Evolutionary conservation across 768 basidiomycete species (phyloP).

Genomic region (Trametes elegans): DNA sequence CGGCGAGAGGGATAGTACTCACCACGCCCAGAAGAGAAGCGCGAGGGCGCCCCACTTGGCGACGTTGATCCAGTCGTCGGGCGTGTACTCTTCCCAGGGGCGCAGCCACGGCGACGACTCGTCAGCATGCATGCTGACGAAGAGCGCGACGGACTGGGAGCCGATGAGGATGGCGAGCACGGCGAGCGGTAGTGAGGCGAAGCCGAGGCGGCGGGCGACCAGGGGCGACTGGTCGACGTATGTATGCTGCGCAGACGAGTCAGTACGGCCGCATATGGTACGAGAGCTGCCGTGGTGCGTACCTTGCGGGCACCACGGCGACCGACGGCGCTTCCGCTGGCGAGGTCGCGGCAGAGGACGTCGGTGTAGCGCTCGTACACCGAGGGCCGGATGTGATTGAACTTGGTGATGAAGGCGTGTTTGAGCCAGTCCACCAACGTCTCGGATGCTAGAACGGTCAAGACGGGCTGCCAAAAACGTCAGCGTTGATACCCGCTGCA

Average conservation of each 20-base stretch:
- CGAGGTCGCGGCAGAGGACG: constrained; percentile 90
- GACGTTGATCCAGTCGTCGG: constrained; percentile 50
- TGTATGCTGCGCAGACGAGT: constrained; percentile 58
- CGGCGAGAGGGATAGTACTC: constrained; percentile 24
- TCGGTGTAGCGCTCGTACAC: constrained; percentile 96
- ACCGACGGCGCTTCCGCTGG: constrained; percentile 72
- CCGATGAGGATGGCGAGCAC: constrained; percentile 78
- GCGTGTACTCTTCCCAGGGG: constrained; percentile 39
- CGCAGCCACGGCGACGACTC: constrained; percentile 43
- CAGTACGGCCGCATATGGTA: not conserved
- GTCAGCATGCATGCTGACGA: constrained; percentile 45
- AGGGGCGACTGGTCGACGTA: constrained; percentile 96
- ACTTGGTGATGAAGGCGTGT: constrained; percentile 99
- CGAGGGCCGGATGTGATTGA: constrained; percentile 94
- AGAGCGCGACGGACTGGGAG: constrained; percentile 62
- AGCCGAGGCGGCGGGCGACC: constrained; percentile 90
- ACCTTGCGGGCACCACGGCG: constrained; percentile 73
- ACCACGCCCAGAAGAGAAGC: constrained; percentile 85
- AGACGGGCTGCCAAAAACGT: constrained; percentile 67
- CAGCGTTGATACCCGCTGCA: not conserved
- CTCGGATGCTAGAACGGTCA: constrained; percentile 89
- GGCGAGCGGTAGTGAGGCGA: constrained; percentile 88
- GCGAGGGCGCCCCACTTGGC: constrained; percentile 67
- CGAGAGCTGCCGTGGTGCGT: not conserved
- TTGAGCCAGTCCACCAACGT: constrained; percentile 98